Percentiles rank a stretch among this genome's conserved stretches.
Evolutionary conservation across 495 filamentous ascomycete species (phyloP).

Genomic region (Neurospora sp.): DNA sequence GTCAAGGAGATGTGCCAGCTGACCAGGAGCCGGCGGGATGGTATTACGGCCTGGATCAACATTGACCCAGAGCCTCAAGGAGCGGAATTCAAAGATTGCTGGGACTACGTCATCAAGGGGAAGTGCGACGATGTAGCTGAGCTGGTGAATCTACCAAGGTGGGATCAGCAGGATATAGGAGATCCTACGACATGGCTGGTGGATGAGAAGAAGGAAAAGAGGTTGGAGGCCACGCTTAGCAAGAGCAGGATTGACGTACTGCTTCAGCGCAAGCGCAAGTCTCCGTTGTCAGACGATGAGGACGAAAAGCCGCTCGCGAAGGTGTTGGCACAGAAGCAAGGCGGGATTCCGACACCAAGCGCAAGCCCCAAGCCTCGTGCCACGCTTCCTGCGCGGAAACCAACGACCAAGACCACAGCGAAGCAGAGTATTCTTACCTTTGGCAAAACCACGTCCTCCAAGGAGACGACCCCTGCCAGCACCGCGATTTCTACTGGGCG

Average conservation of each 20-base stretch:
- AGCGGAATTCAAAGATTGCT: conserved; percentile 81
- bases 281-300: conserved; percentile 13
- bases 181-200: conserved; percentile 26
- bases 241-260: conserved; percentile 30
- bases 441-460: conserved; percentile 2
- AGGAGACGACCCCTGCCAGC: conserved; percentile 3
- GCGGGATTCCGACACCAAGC: conserved; percentile 55
- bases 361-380: conserved; percentile 44
- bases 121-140: conserved; percentile 82
- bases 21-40: conserved; percentile 68
- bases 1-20: conserved; percentile 82
- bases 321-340: conserved; percentile 10
- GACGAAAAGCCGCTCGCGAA: conserved; percentile 8
- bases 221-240: conserved; percentile 18
- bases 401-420: conserved; percentile 12
- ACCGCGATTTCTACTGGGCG: conserved; percentile 2
- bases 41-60: conserved; percentile 93
- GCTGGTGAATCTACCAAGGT: conserved; percentile 59
- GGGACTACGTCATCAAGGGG: conserved; percentile 80
- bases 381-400: conserved; percentile 28
- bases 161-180: conserved; percentile 52
- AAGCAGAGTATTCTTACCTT: conserved; percentile 34
- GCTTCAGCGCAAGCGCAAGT: conserved; percentile 22
- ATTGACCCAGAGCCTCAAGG: conserved; percentile 69
- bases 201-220: conserved; percentile 29